A percentile compares a stretch with the other conserved stretches of the same genome.
These are phyloP conservation scores for Colletotrichum trifolii DNA, from an alignment of 2,329 filamentous ascomycete species.

Conservation along the genomic window DNA sequence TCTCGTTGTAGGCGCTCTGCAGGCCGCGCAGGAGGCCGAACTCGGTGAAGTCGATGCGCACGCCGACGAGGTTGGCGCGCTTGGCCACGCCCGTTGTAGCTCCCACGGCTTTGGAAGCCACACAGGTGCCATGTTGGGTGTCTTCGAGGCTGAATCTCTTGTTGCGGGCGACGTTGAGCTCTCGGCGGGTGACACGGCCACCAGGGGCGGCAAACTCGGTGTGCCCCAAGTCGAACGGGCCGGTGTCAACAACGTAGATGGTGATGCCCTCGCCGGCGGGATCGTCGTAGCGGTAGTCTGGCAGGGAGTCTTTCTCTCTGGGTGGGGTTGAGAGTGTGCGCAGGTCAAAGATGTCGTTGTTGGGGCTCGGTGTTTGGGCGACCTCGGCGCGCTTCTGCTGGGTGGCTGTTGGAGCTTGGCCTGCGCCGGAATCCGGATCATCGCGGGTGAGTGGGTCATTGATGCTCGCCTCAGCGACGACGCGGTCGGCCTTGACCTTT, in stretches of 20 bases:
- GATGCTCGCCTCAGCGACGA: background rate
- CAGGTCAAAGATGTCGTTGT: slow-evolving; percentile 8
- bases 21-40: slow-evolving; percentile 8
- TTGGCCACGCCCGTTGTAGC: background rate
- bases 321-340: slow-evolving; percentile 18
- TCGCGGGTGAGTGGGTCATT: background rate
- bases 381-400: slow-evolving; percentile 9
- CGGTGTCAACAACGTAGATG: slow-evolving; percentile 10
- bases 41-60: slow-evolving; percentile 4
- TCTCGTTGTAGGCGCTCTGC: background rate
- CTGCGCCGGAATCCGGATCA: background rate
- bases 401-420: background rate
- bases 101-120: slow-evolving; percentile 11
- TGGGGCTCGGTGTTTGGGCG: background rate
- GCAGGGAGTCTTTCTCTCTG: background rate
- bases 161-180: slow-evolving; percentile 10
- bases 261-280: slow-evolving; percentile 12
- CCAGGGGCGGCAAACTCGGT: background rate
- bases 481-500: background rate
- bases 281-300: slow-evolving; percentile 12
- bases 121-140: slow-evolving; percentile 6
- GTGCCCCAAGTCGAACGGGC: slow-evolving; percentile 7
- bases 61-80: slow-evolving; percentile 4
- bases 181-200: background rate
- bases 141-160: background rate